Evolutionary conservation across 306 rosid species (phyloP).

Genomic region (Aeschynomene evenia): DNA sequence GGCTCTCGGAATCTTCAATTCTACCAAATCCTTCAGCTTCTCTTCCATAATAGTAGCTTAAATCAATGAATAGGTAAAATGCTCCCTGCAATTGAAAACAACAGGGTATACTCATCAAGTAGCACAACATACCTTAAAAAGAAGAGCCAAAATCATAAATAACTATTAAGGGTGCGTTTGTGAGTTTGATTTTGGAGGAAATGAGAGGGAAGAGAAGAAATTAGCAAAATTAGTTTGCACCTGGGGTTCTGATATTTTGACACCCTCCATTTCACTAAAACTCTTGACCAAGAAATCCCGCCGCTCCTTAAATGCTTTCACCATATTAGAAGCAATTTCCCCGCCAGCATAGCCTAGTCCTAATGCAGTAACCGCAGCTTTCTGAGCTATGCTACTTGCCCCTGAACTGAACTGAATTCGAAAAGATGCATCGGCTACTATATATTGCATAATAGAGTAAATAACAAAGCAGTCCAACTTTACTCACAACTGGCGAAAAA

Average conservation of each 20-base stretch:
- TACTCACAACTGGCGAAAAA: neutral
- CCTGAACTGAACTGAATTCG: constrained; percentile 80
- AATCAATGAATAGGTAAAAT: constrained; percentile 86
- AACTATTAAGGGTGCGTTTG: neutral
- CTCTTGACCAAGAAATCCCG: constrained; percentile 86
- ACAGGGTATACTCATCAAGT: neutral
- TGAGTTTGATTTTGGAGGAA: too few species aligned
- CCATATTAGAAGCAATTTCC: constrained; percentile 79
- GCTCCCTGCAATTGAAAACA: constrained; percentile 71
- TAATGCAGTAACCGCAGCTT: constrained; percentile 91
- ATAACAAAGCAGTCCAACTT: constrained; percentile 5
- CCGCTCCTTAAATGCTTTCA: constrained; percentile 86
- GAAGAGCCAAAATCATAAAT: constrained; percentile 1
- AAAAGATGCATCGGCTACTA: constrained; percentile 31
- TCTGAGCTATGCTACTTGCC: constrained; percentile 91
- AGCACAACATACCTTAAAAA: neutral
- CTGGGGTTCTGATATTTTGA: constrained; percentile 84
- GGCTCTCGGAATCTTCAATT: constrained; percentile 77
- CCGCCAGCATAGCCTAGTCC: constrained; percentile 97
- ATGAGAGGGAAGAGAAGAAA: neutral
- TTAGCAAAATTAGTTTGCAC: constrained; percentile 37
- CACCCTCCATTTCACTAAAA: constrained; percentile 72
- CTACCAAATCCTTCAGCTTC: constrained; percentile 84
- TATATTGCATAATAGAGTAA: neutral
- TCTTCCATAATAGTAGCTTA: constrained; percentile 79